Base-by-base conservation (phyloP, 208 protist genomes). In the Trypanosoma congolense region DNA sequence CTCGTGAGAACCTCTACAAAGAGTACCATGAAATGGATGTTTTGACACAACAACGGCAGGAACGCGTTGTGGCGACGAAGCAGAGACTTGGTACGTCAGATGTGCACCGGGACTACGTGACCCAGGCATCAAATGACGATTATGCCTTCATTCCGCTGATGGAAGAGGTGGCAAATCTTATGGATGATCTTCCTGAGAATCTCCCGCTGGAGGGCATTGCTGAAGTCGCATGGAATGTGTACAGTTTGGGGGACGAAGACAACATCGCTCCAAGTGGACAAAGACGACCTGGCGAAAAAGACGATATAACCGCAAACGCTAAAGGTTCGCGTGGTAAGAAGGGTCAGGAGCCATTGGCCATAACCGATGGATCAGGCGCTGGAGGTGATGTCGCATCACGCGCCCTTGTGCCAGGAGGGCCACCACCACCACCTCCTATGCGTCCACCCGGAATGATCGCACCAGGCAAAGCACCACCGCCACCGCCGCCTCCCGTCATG, bases 141-240 rank as follows among this genome's bases (percentile, higher is more conserved):
- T 73, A 73, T 22, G 55, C 58, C 19, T 73, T 73, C 48, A 28
- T 65, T 16, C 65, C 65, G 22, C 55, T 67, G 14, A 61, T 65
- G 57, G 58, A 60, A 33, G 59, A 43, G 35, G 61, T 63, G 18
- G 66, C 65, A 29, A 69, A 80, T 55, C 45, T 85, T 6, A 50
- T 80, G 70, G 49, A 69, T 4, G 77, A 85, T 50, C 49, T 85
- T 1, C 77, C 77, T 0, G 65, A 70, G 22, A 58, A 85, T 18
- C 54, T 85, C n/a, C 77, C 77, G 24, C 42, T 74, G 12, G 67
- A 69, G 40, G 67, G 48, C 29, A 74, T 74, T 51, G 67, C 67
- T 6, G 59, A 61, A 19, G 51, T 74, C 43, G 61, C 47, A 10
- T 73, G 74, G 43, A 26, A 73, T 19, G 60, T 42, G 2, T 65